Conservation (phyloP, 495 filamentous ascomycete genomes). For the Hypoxylon crocopeplum region DNA sequence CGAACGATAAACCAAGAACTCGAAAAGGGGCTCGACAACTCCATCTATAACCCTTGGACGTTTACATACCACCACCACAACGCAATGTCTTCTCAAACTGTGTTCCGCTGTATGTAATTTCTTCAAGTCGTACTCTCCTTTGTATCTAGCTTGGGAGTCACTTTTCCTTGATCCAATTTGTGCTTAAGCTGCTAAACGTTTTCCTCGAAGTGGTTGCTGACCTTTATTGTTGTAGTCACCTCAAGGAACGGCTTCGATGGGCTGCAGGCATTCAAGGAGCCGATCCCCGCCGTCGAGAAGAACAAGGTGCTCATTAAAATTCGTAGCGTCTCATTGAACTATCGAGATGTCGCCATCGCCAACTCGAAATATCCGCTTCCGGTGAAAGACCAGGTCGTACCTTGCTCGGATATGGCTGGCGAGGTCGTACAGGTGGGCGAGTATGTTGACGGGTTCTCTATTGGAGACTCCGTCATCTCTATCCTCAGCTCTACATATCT, state of each 20-base stretch:
- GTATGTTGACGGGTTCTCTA: constrained; percentile 62
- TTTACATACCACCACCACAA: neutral
- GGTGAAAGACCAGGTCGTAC: constrained; percentile 57
- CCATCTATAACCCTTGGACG: neutral
- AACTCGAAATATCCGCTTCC: constrained; percentile 45
- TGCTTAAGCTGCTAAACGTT: no score
- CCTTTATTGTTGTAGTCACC: neutral
- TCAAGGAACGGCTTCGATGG: constrained; percentile 3
- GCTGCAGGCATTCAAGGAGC: constrained; percentile 18
- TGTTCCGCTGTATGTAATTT: neutral
- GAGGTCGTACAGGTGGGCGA: constrained; percentile 65
- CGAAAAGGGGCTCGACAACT: no score
- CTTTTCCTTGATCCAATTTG: no score
- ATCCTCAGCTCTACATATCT: constrained; percentile 24
- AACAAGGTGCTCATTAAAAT: constrained; percentile 24
- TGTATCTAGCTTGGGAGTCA: no score
- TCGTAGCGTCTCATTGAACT: constrained; percentile 22
- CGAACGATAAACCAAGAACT: no score
- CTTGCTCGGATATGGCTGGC: constrained; percentile 71
- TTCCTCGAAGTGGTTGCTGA: no score
- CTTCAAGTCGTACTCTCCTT: neutral
- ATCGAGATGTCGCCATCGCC: constrained; percentile 45
- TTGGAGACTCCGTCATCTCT: constrained; percentile 50
- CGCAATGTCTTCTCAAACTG: constrained; percentile 5
- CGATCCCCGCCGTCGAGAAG: constrained; percentile 12